Percentiles rank a stretch among this genome's conserved stretches.
Conservation (phyloP, 2,329 filamentous ascomycete genomes). For the Pyrenochaeta sp. region DNA sequence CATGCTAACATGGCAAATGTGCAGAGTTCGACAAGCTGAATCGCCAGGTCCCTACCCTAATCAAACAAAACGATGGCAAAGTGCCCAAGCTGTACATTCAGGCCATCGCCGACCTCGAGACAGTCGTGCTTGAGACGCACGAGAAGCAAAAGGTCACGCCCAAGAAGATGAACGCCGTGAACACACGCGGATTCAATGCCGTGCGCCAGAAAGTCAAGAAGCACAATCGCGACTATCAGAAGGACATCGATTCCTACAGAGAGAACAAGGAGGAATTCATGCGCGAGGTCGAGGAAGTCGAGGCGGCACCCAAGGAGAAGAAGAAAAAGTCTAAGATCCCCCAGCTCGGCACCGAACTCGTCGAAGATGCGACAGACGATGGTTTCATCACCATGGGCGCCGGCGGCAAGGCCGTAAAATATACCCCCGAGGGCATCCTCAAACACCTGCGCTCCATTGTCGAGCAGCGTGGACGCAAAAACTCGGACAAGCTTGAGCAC, state of each 20-base stretch:
- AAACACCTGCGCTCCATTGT: conserved; percentile 94
- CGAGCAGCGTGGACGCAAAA: conserved; percentile 98
- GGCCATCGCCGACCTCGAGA: conserved; percentile 91
- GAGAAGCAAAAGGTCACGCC: conserved; percentile 94
- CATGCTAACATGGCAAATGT: conserved; percentile 26
- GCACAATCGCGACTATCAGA: conserved; percentile 93
- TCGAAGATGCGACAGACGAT: conserved; percentile 73
- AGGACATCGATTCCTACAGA: conserved; percentile 86
- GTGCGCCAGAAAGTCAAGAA: conserved; percentile 99
- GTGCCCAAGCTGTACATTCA: conserved; percentile 92
- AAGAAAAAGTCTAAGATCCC: conserved; percentile 59
- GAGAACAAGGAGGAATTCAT: conserved; percentile 87
- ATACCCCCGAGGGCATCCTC: conserved; percentile 96
- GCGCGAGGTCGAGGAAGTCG: conserved; percentile 83
- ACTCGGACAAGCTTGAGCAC: conserved; percentile 93
- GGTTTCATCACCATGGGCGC: conserved; percentile 90
- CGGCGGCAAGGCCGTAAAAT: conserved; percentile 86
- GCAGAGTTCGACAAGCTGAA: conserved; percentile 95
- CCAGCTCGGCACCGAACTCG: conserved; percentile 60
- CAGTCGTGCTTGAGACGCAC: conserved; percentile 90
- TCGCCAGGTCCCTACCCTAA: conserved; percentile 72
- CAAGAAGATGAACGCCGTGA: conserved; percentile 99
- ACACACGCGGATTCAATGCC: conserved; percentile 91
- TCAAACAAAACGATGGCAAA: conserved; percentile 71
- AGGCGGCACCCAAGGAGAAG: conserved; percentile 61